Evolutionary conservation across 805 yeast genomes (phyloP), one percentile per base, ranked within the genome.

Genomic region (Saccharomyces eubayanus): DNA sequence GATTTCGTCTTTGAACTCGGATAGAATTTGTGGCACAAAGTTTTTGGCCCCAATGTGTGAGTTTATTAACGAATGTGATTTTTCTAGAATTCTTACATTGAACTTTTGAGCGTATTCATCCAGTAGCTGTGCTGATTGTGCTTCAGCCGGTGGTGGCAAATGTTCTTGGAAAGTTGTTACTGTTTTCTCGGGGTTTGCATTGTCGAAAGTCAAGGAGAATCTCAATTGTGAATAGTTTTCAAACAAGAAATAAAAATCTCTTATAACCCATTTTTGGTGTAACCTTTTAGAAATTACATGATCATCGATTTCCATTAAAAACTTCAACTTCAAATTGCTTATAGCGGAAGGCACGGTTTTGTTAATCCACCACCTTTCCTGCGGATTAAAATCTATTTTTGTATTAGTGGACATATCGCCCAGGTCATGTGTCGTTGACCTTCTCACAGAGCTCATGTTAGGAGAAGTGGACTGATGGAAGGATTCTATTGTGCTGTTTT

Each of bases 221-320:
- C 79, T 71, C 3, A 83, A 72, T 59, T 84, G 89, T 1, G 94
- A 80, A 59, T 85, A 82, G 65, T 88, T 95, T 56, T 79, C 82
- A 67, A 82, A 84, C 45, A 90, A 69, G 12, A 89, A 74, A 64
- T 88, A 89, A 58, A 86, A 82, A 58, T 85, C 90, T 52, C 85
- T 76, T 57, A 79, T 74, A 4, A 75, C 70, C 51, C 72, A 57
- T 2, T 56, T 58, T 46, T 81, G 72, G 27, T 80, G 80, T 11
- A 81, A 80, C 59, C 96, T 79, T 62, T 85, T 87, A 12, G 59
- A 59, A 6, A 84, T 71, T 12, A 64, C 63, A 54, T 77, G 72
- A 28, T 81, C 79, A 53, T 89, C 96, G 24, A 82, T 77, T 66
- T 89, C 96, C 65, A 69, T 82, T 16, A 80, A 72, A 50, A 56